Conservation (phyloP, 2,329 filamentous ascomycete genomes). For the Dactylellina cionopaga region DNA sequence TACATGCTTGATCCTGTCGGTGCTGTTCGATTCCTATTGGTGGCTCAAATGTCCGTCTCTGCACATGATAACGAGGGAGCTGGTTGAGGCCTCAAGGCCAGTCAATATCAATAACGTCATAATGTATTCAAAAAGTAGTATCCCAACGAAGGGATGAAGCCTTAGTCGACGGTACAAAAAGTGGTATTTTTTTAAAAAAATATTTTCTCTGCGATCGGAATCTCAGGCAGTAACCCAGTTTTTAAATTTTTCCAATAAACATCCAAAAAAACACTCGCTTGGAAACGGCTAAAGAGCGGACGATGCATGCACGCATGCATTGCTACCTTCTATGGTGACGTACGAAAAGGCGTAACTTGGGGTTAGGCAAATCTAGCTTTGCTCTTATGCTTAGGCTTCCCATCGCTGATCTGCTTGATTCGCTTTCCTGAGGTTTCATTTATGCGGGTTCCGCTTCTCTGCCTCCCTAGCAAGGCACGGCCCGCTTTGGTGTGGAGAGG, state of each 20-base stretch:
- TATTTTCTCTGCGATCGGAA: not conserved
- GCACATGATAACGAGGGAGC: not conserved
- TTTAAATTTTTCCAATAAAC: slow-evolving; percentile 11
- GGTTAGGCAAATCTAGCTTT: slow-evolving; percentile 43
- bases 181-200: not conserved
- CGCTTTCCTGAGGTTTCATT: slow-evolving; percentile 29
- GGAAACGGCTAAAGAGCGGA: slow-evolving; percentile 8
- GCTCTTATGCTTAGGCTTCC: slow-evolving; percentile 41
- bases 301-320: not conserved
- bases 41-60: not conserved
- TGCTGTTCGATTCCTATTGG: slow-evolving; percentile 40
- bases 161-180: too few species aligned
- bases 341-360: not conserved
- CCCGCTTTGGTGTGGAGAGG: slow-evolving; percentile 39
- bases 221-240: slow-evolving; percentile 7
- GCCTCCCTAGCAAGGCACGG: slow-evolving; percentile 40
- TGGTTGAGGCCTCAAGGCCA: not conserved
- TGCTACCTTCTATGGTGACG: not conserved
- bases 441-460: slow-evolving; percentile 37
- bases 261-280: slow-evolving; percentile 1
- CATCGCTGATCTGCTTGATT: slow-evolving; percentile 41
- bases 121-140: slow-evolving; percentile 14
- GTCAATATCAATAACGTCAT: slow-evolving; percentile 52
- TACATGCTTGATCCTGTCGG: slow-evolving; percentile 42
- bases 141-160: not conserved